Percentiles rank a stretch among this genome's conserved stretches.
Conservation (phyloP, 192 early-diverging fungal genomes). For the Obelidium mucronatum region DNA sequence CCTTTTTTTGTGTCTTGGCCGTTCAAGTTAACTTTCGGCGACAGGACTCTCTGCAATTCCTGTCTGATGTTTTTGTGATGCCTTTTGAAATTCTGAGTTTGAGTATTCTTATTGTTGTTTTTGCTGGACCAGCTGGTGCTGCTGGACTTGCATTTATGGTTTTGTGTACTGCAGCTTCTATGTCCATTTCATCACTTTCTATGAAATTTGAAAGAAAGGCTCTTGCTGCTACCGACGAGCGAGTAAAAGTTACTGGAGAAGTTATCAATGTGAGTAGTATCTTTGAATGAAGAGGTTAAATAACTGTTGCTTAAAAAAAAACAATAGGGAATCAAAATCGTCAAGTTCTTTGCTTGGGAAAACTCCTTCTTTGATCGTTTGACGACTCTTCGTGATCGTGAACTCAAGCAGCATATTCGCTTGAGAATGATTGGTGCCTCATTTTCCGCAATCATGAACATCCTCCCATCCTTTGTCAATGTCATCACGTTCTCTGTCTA, state of each 20-base stretch:
- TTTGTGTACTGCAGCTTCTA: conserved; percentile 44
- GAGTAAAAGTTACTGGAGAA: conserved; percentile 68
- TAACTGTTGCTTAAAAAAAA: no score
- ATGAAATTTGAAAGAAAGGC: conserved; percentile 41
- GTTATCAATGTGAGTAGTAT: conserved; percentile 56
- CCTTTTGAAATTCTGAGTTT: conserved; percentile 69
- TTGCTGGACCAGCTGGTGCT: conserved; percentile 51
- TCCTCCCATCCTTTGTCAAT: conserved; percentile 30
- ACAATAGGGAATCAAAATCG: conserved; percentile 85
- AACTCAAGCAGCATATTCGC: conserved; percentile 14
- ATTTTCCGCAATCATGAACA: conserved; percentile 28
- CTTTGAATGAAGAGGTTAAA: no score
- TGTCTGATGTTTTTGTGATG: conserved; percentile 22
- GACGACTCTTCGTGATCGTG: neutral
- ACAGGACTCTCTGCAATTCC: conserved; percentile 17
- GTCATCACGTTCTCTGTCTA: conserved; percentile 33
- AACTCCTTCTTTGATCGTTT: conserved; percentile 68
- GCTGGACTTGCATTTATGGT: conserved; percentile 58
- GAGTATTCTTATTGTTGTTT: conserved; percentile 56
- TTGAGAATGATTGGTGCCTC: conserved; percentile 6
- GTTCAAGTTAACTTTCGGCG: no score
- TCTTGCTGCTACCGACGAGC: conserved; percentile 60
- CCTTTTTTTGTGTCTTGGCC: no score
- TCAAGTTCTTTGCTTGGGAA: conserved; percentile 92
- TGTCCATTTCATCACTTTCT: conserved; percentile 41